These are phyloP conservation scores for Ophiostoma sp. DNA, from an alignment of 2,329 filamentous ascomycete species.

Conservation along the genomic window DNA sequence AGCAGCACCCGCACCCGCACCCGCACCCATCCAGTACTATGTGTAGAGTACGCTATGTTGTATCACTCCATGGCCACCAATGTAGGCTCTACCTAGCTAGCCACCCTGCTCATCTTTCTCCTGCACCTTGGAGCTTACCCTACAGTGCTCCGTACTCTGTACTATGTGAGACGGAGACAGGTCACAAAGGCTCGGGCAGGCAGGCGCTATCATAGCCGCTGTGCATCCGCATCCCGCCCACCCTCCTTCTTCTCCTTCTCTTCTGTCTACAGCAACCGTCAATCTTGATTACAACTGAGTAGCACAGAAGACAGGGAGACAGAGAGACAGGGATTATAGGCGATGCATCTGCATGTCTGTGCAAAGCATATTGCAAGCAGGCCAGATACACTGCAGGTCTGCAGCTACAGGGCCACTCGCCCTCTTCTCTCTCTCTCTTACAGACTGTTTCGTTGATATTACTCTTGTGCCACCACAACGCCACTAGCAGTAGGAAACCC, in stretches of 20 bases:
- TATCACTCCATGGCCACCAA: neutral
- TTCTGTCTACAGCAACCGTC: neutral
- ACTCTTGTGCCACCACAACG: neutral
- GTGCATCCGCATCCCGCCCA: constrained; percentile 2
- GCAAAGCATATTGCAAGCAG: neutral
- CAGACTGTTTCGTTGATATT: constrained; percentile 9
- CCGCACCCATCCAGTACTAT: neutral
- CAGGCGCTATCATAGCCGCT: constrained; percentile 9
- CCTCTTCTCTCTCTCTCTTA: neutral
- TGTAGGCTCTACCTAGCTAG: neutral
- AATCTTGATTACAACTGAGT: neutral
- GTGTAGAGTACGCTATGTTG: neutral
- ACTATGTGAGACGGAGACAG: neutral
- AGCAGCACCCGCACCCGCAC: neutral
- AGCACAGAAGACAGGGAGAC: neutral
- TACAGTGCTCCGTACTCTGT: neutral
- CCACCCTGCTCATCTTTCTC: neutral
- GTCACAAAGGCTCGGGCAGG: constrained; percentile 4
- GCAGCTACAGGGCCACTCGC: neutral
- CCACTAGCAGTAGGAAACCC: neutral
- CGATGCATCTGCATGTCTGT: neutral
- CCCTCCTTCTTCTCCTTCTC: neutral
- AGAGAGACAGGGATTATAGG: neutral
- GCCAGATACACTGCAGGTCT: neutral
- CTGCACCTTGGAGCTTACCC: too few relatives aligned